Conservation (phyloP, 2,329 filamentous ascomycete genomes). For the Fonsecaea monophora region DNA sequence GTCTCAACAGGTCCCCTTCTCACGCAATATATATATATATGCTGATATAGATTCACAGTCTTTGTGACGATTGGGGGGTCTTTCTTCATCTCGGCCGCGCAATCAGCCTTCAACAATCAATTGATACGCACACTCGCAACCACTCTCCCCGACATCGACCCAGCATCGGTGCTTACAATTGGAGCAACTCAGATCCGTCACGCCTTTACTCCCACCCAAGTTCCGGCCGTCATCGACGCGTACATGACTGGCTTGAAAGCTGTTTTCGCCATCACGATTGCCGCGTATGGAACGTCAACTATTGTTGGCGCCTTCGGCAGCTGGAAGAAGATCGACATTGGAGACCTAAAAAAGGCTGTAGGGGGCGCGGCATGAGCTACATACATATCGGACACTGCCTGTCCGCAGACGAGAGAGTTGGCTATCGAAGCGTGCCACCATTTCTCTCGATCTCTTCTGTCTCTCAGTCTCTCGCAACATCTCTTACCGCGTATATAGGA, state of each 20-base stretch:
- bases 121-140: slow-evolving; percentile 40
- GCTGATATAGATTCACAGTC: slow-evolving; percentile 16
- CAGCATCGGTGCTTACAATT: slow-evolving; percentile 40
- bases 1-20: no score
- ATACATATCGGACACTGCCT: no score
- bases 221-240: slow-evolving; percentile 42
- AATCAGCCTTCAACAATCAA: slow-evolving; percentile 46
- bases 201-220: slow-evolving; percentile 40
- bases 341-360: no score
- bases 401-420: no score
- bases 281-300: neutral
- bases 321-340: no score
- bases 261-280: slow-evolving; percentile 38
- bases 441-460: no score
- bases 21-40: no score
- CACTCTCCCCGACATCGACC: slow-evolving; percentile 41
- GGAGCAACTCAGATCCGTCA: slow-evolving; percentile 45
- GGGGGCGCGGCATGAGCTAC: no score
- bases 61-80: slow-evolving; percentile 45
- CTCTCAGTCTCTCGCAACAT: no score
- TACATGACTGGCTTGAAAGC: slow-evolving; percentile 46
- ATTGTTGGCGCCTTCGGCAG: no score
- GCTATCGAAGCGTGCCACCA: no score
- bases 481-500: no score
- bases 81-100: slow-evolving; percentile 44